A percentile compares a stretch with the other conserved stretches of the same genome.
Evolutionary conservation across 192 early-diverging fungal genomes (phyloP).

Genomic region (Linderina pennispora): DNA sequence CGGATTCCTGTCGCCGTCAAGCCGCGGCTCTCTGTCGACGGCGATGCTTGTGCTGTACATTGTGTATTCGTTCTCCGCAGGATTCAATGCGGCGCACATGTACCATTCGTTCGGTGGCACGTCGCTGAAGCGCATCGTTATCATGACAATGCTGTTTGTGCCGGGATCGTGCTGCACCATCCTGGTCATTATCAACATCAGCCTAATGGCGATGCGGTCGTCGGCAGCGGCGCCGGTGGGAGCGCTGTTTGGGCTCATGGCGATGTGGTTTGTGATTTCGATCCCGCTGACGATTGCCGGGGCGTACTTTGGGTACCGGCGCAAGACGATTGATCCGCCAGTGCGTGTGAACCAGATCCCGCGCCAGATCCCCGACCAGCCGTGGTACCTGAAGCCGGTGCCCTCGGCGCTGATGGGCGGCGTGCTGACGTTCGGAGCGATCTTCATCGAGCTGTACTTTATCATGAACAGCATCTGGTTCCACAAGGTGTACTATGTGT

Average conservation of each 20-base stretch:
- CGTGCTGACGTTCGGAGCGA: constrained; percentile 84
- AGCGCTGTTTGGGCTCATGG: constrained; percentile 74
- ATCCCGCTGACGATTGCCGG: constrained; percentile 81
- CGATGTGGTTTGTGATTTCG: constrained; percentile 79
- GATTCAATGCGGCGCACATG: constrained; percentile 79
- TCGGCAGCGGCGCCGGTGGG: constrained; percentile 86
- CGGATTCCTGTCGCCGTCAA: constrained; percentile 89
- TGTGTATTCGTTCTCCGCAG: constrained; percentile 79
- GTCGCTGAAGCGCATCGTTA: constrained; percentile 77
- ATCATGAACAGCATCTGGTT: constrained; percentile 93
- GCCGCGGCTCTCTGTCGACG: constrained; percentile 87
- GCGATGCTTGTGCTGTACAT: constrained; percentile 94
- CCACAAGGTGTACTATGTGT: constrained; percentile 89
- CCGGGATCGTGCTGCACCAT: constrained; percentile 58
- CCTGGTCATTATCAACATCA: constrained; percentile 74
- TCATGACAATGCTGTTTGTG: constrained; percentile 75
- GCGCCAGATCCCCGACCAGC: constrained; percentile 84
- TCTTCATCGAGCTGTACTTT: constrained; percentile 97
- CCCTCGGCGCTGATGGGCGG: constrained; percentile 75
- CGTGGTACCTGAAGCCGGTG: constrained; percentile 68
- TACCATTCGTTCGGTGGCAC: constrained; percentile 95
- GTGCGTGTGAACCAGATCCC: constrained; percentile 91
- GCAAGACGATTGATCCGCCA: constrained; percentile 64
- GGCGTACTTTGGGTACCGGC: constrained; percentile 61
- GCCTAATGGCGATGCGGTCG: constrained; percentile 71